phyloP scores from a whole-genome alignment of 371 early-diverging fungal species.

The Lichtheimia corymbifera region DNA sequence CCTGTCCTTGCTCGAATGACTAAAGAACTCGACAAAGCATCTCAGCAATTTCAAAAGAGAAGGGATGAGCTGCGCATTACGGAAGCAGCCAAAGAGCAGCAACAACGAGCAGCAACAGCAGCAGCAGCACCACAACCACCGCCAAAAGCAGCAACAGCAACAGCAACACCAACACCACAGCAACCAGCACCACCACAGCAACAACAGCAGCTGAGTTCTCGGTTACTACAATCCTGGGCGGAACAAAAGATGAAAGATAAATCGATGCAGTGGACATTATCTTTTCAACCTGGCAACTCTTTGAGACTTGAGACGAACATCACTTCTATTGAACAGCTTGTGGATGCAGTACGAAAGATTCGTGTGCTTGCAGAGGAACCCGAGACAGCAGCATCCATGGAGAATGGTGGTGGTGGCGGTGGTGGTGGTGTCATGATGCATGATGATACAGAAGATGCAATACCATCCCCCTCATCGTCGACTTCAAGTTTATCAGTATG shows the following conservation, averaged over 20 bases:
- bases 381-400: neutral
- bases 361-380: conserved; percentile 27
- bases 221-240: neutral
- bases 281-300: conserved; percentile 43
- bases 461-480: conserved; percentile 4
- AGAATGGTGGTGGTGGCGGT: neutral
- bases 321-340: conserved; percentile 47
- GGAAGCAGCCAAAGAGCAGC: neutral
- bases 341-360: conserved; percentile 51
- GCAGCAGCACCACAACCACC: conserved; percentile 9
- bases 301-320: conserved; percentile 50
- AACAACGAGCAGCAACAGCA: conserved; percentile 4
- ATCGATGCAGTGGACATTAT: conserved; percentile 46
- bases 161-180: conserved; percentile 6
- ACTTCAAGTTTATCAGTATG: conserved; percentile 9
- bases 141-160: conserved; percentile 9
- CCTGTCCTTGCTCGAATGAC: conserved; percentile 49
- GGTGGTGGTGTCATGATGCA: neutral
- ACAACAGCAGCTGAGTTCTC: conserved; percentile 1
- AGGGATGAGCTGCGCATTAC: conserved; percentile 12
- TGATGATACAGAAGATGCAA: conserved; percentile 7
- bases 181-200: neutral
- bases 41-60: conserved; percentile 38
- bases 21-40: conserved; percentile 50
- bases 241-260: conserved; percentile 1